phyloP scores from a whole-genome alignment of 1,139 yeast species.

The Diutina rugosa region DNA sequence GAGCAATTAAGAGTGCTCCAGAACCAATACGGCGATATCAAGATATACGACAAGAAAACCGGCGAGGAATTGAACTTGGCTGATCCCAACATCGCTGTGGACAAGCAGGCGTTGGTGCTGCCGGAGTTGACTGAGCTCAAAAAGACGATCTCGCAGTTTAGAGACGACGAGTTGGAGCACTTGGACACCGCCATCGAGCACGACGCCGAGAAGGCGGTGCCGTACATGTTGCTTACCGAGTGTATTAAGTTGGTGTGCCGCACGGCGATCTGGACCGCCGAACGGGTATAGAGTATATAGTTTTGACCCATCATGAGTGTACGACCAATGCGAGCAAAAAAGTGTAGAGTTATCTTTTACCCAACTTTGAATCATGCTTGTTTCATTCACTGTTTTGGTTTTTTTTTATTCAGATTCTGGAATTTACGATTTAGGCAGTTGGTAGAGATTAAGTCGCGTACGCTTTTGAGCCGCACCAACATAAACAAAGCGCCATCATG shows the following conservation, averaged over 20 bases:
- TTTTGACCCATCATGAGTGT: not conserved
- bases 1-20: conserved; percentile 69
- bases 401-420: too few species aligned
- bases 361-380: too few species aligned
- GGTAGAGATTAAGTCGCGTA: not conserved
- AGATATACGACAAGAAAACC: conserved; percentile 30
- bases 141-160: conserved; percentile 54
- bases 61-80: conserved; percentile 16
- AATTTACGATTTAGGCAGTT: not conserved
- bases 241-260: conserved; percentile 71
- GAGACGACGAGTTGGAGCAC: conserved; percentile 95
- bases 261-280: conserved; percentile 90
- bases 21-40: conserved; percentile 39
- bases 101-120: conserved; percentile 12
- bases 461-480: not conserved
- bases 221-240: conserved; percentile 80
- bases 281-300: conserved; percentile 35
- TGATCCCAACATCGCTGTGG: conserved; percentile 15
- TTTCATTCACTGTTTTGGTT: too few species aligned
- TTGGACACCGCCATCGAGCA: conserved; percentile 84
- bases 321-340: not conserved
- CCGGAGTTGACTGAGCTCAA: conserved; percentile 51
- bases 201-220: conserved; percentile 89
- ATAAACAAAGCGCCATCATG: not conserved
- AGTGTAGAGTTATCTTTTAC: too few species aligned